Evolutionary conservation across 129 eudicot species (phyloP), one percentile per base, ranked within the genome.

Genomic region (Oenanthe sinensis): DNA sequence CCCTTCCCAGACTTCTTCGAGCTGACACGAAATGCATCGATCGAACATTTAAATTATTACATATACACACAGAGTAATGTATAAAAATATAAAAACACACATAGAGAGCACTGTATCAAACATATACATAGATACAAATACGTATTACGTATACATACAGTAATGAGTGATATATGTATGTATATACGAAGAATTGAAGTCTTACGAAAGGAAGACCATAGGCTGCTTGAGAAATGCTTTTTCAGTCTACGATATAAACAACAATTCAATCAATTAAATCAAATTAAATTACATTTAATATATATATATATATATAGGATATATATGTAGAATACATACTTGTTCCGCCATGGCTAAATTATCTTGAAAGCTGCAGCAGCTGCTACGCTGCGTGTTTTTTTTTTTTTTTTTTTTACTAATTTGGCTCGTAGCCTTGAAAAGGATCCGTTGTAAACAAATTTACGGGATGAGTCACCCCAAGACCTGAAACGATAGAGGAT

Each of bases 1-100:
- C 87, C 87, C 76, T 84, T 84, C n/a, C 84, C 87, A 0, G 87
- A 4, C 50, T 81, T 81, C 80, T 81, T 84, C 28, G 83, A 80
- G 83, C 83, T 80, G 77, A 42, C 45, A 49, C 19, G 20, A 3
- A 49, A 49, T 3, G 1, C 20, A 49, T 14, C 54, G 15, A 37
- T 14, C 54, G 15, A 37, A 17, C 77, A 43, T 40, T 19, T 13
- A 11, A 2, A 45, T 10, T 9, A 6, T 6, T 8, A 43, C 45
- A 43, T 0, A 43, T 0, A 43, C 47, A 36, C 6, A 71, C 36
- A 4, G 45, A 0, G 36, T 33, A 33, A 33, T 33, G 36, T 33
- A 33, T 33, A 33, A 33, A 33, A 0, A 33, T 33, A 33, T 33
- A 33, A 33, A 39, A 39, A 46, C 14, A 46, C 49, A 46, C 49